Conservation (phyloP, 805 yeast species). For the Metschnikowia peoriensis region DNA sequence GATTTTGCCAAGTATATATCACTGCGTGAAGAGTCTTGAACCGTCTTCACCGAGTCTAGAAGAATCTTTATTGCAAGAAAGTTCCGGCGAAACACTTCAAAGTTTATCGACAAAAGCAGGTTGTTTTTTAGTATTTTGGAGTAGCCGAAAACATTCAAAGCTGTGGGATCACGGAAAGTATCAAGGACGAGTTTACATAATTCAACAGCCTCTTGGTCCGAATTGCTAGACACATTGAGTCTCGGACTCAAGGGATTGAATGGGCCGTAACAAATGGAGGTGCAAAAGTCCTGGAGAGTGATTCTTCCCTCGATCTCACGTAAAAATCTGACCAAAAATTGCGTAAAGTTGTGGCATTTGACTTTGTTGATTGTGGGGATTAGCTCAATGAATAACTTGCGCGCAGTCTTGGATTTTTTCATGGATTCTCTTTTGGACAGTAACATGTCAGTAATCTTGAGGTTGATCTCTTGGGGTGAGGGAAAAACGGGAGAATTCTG, state of each 20-base stretch:
- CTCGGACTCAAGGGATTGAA: too few relatives aligned
- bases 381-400: background rate
- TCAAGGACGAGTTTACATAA: conserved; percentile 29
- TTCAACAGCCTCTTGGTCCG: conserved; percentile 20
- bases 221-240: conserved; percentile 35
- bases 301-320: conserved; percentile 24
- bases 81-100: conserved; percentile 42
- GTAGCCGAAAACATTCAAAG: background rate
- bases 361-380: conserved; percentile 15
- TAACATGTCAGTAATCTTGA: too few relatives aligned
- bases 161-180: conserved; percentile 26
- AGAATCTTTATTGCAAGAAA: conserved; percentile 41
- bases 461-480: too few relatives aligned
- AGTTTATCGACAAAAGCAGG: conserved; percentile 30
- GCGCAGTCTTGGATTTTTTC: too few relatives aligned
- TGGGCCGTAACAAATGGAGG: too few relatives aligned
- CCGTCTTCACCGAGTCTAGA: background rate
- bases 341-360: conserved; percentile 35
- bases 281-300: conserved; percentile 41
- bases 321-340: conserved; percentile 27
- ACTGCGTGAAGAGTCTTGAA: background rate
- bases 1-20: conserved; percentile 3
- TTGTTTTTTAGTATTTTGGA: background rate
- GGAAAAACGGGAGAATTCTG: too few relatives aligned
- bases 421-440: too few relatives aligned